These are phyloP conservation scores for Phlebiopsis flavidoalba DNA, from an alignment of 768 basidiomycete genomes.

Conservation along the genomic window DNA sequence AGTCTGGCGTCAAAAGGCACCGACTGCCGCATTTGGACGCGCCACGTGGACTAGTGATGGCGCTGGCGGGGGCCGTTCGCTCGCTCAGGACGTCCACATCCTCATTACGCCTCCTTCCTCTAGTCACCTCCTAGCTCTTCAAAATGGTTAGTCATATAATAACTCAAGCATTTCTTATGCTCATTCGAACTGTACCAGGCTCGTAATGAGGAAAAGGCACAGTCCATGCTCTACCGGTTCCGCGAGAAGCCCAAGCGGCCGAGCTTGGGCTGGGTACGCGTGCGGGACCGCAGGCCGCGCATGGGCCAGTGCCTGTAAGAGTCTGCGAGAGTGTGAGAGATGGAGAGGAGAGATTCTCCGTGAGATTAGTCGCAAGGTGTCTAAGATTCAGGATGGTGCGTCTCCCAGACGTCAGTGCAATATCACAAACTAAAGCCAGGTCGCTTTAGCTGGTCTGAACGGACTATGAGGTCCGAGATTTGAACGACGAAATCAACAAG, in stretches of 20 bases:
- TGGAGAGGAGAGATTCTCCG: slow-evolving; percentile 95
- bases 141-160: background rate
- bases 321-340: slow-evolving; percentile 86
- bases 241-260: slow-evolving; percentile 93
- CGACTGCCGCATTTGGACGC: background rate
- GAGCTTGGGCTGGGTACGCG: slow-evolving; percentile 90
- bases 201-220: slow-evolving; percentile 97
- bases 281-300: slow-evolving; percentile 77
- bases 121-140: background rate
- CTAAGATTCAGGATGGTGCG: slow-evolving; percentile 95
- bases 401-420: background rate
- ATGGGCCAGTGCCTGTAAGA: slow-evolving; percentile 93
- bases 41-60: background rate
- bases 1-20: slow-evolving; percentile 5
- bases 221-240: slow-evolving; percentile 93
- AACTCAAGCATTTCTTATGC: background rate
- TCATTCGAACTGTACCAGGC: slow-evolving; percentile 47
- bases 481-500: slow-evolving; percentile 98
- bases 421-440: background rate
- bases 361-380: slow-evolving; percentile 94
- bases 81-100: background rate
- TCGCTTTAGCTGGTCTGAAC: slow-evolving; percentile 71
- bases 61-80: background rate
- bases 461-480: slow-evolving; percentile 92
- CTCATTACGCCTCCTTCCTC: background rate